Conservation (phyloP, 169 alveolate genomes). For the Besnoitia besnoiti region DNA sequence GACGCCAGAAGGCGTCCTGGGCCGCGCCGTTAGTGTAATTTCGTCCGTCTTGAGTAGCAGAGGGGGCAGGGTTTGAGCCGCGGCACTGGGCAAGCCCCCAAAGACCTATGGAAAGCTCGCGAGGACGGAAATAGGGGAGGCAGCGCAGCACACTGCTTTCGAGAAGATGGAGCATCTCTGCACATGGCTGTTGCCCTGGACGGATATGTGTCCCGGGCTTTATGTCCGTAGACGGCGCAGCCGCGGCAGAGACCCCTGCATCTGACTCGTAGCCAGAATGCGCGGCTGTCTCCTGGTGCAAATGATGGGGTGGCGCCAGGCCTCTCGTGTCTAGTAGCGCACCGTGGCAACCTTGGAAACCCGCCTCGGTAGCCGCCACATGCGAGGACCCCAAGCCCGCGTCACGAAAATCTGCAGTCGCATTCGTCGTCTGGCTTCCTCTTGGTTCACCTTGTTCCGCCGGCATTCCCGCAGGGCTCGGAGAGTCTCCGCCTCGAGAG, state of each 20-base stretch:
- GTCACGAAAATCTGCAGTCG: neutral
- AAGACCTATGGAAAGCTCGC: neutral
- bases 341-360: neutral
- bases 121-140: neutral
- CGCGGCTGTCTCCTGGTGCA: neutral
- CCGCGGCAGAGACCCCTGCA: neutral
- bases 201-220: too few relatives aligned
- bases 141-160: neutral
- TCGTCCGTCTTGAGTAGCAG: neutral
- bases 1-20: neutral
- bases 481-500: neutral
- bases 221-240: neutral
- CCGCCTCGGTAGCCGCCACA: neutral
- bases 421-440: neutral
- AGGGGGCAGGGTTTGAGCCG: neutral
- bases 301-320: neutral
- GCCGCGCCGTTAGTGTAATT: neutral
- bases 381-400: neutral
- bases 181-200: neutral
- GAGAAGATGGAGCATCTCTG: slow-evolving; percentile 2
- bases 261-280: neutral
- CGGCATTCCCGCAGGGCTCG: neutral
- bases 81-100: slow-evolving; percentile 32
- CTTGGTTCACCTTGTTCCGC: neutral
- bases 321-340: neutral